These are phyloP conservation scores for Yamagishiella unicocca DNA, from an alignment of 139 green algal genomes.

Conservation along the genomic window DNA sequence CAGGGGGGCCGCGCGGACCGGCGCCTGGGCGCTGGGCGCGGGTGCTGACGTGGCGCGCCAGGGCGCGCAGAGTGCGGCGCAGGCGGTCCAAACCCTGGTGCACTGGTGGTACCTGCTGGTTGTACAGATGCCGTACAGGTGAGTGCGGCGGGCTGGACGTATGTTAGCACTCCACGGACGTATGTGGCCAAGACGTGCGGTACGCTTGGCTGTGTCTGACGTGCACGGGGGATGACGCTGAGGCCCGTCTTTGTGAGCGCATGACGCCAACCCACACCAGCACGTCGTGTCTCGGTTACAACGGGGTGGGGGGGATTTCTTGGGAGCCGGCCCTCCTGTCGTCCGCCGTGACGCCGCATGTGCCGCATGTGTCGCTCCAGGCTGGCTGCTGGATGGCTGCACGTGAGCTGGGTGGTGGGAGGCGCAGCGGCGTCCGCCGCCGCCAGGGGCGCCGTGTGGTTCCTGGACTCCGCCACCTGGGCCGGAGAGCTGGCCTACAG, in stretches of 20 bases:
- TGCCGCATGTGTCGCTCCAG: background rate
- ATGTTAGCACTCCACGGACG: no score
- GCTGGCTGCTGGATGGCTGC: background rate
- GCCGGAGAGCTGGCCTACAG: conserved; percentile 3
- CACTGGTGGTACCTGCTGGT: conserved; percentile 30
- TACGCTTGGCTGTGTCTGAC: no score
- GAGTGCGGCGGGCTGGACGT: background rate
- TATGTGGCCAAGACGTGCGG: no score
- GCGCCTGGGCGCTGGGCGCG: background rate
- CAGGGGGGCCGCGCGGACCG: background rate
- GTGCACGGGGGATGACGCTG: no score
- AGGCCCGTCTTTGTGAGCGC: no score
- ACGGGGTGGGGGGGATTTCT: no score
- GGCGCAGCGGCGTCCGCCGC: background rate
- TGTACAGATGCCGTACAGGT: conserved; percentile 24
- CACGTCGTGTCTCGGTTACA: no score
- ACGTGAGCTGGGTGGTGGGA: background rate
- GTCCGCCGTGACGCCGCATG: no score
- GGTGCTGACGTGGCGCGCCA: background rate
- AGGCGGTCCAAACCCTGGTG: background rate
- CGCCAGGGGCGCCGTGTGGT: background rate
- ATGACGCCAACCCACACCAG: no score
- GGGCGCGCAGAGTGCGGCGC: background rate
- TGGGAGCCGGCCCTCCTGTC: no score
- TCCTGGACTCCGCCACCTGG: conserved; percentile 29